Evolutionary conservation across 148 eudicot genomes (phyloP), one percentile per base, ranked within the genome.

Genomic region (Amaranthus cruentus): DNA sequence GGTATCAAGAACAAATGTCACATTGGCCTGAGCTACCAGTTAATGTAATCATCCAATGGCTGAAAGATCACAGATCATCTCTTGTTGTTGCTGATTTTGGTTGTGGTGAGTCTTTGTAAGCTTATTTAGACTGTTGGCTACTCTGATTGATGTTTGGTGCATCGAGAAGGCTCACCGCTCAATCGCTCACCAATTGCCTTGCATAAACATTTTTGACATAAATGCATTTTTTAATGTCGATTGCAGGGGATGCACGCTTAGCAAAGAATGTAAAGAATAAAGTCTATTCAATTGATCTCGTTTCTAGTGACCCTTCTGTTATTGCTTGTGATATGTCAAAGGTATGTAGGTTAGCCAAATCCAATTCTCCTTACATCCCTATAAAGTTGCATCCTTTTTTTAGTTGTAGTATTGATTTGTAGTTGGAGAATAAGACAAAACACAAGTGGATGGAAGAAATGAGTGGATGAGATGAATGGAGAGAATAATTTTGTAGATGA

Each of bases 21-120:
- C 98, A 85, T 81, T 93, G 98, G 98, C 97, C 98, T 56, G 89
- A 93, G 78, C 91, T 84, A 53, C 98, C 98, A 43, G 91, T 91
- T 81, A 87, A 91, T 84, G 83, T 86, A 47, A 87, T 93, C 72
- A 86, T 85, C 66, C 88, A 91, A 82, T 93, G 98, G 98, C 78
- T 93, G 55, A 93, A 93, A 81, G 97, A 81, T 62, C 91, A 70
- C 7, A 78, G 73, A 68, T 77, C 98, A 78, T 87, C 97, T 76
- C 80, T 91, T 81, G 80, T 88, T 73, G 92, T 93, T 60, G 97
- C 97, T 66, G 98, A 93, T 84, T 93, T 93, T 84, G 98, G 98
- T 50, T 93, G 95, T 73, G 98, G 98, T 93, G 77, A 89, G 94
- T 77, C 76, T 69, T 47, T 74, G 49, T 4, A 5, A 38, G 11